Percentiles rank a stretch among this genome's conserved stretches.
These are phyloP conservation scores for Yamadazyma spencermartinsiae DNA, from an alignment of 1,139 yeast genomes.

Conservation along the genomic window DNA sequence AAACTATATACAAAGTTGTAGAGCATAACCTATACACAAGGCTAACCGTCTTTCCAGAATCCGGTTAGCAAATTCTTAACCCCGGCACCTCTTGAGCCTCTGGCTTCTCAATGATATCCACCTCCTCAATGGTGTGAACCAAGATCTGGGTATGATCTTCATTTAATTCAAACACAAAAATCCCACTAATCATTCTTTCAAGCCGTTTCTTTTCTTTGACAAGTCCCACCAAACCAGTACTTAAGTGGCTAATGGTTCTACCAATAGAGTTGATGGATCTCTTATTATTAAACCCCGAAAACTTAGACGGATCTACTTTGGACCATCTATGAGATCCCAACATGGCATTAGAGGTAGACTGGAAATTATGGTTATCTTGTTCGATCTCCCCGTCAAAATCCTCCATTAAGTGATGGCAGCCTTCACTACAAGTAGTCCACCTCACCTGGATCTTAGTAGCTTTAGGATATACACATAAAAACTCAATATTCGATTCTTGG, in stretches of 20 bases:
- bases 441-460: slow-evolving; percentile 57
- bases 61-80: slow-evolving; percentile 29
- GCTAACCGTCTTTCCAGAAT: background rate
- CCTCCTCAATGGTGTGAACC: slow-evolving; percentile 78
- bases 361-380: background rate
- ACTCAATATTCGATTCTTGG: slow-evolving; percentile 20
- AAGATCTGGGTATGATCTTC: slow-evolving; percentile 54
- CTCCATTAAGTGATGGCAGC: slow-evolving; percentile 44
- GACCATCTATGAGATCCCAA: slow-evolving; percentile 44
- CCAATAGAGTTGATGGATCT: slow-evolving; percentile 7
- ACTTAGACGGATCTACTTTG: slow-evolving; percentile 28
- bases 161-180: slow-evolving; percentile 74
- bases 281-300: slow-evolving; percentile 2
- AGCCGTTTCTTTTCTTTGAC: slow-evolving; percentile 30
- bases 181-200: slow-evolving; percentile 61
- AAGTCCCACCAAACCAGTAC: slow-evolving; percentile 33
- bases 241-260: slow-evolving; percentile 21
- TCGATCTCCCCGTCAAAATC: slow-evolving; percentile 6
- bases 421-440: slow-evolving; percentile 63
- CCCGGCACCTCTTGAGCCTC: slow-evolving; percentile 32
- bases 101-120: slow-evolving; percentile 59
- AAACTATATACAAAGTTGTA: slow-evolving; percentile 1
- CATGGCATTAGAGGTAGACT: slow-evolving; percentile 40
- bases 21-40: background rate
- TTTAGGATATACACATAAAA: slow-evolving; percentile 36